Evolutionary conservation across 2,329 filamentous ascomycete genomes (phyloP), one percentile per base, ranked within the genome.

Genomic region (Colletotrichum trifolii): DNA sequence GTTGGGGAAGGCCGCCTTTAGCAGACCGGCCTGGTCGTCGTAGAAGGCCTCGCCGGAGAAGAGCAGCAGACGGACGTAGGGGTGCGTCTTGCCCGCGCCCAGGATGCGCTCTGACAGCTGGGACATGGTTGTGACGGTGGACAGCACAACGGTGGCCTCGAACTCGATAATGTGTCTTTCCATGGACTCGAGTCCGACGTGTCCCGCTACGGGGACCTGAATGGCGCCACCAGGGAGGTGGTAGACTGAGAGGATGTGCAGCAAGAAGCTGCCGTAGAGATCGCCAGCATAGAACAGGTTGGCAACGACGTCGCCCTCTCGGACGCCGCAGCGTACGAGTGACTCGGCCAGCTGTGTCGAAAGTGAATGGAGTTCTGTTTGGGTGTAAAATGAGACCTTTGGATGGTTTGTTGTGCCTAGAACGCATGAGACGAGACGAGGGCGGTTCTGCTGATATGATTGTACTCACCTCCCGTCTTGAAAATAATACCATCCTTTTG

Each of bases 41-140:
- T 65, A 65, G 6, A 62, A 57, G 1, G 62, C 58, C 34, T 65
- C 62, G 8, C 62, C 62, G n/a, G 62, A 65, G 46, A 65, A 65
- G 10, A 65, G 58, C 5, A 65, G 58, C 25, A 65, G 33, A 2
- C 62, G 58, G 13, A 65, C 62, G 4, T 36, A 55, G 1, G 62
- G 58, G 36, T 62, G 40, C 0, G 46, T 62, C 15, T 47, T 56
- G 0, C 58, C 62, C 5, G 35, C 40, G 7, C 8, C 11, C 13
- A 65, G 58, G 13, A 48, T 43, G 36, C 62, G 46, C 1, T 65
- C 62, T 12, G 62, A 42, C 4, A 65, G 36, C 25, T 65, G 62
- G 10, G 47, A 56, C 58, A 65, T 57, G 8, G 58, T 65, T 2
- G 62, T 65, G 33, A 62, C 62, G 2, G 62, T 65, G 6, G 40